Percentiles rank a stretch among this genome's conserved stretches.
These are phyloP conservation scores for Alternaria infectoria DNA, from an alignment of 2,329 filamentous ascomycete species.

Conservation along the genomic window DNA sequence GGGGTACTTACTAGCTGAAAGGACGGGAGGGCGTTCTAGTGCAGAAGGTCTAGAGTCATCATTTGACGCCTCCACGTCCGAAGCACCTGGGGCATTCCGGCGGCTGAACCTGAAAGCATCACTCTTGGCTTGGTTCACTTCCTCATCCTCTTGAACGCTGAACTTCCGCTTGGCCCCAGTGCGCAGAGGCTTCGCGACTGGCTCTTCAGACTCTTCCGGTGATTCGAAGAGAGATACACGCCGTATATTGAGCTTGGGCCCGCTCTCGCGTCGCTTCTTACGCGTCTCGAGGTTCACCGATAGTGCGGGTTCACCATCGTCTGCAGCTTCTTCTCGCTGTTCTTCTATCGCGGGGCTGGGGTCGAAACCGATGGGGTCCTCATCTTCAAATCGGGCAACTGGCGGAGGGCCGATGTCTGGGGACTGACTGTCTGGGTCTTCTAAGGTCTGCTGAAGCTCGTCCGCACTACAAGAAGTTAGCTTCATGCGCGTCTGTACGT, in stretches of 20 bases:
- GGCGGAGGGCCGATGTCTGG: constrained; percentile 70
- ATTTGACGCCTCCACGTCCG: constrained; percentile 22
- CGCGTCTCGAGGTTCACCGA: constrained; percentile 60
- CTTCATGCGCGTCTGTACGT: neutral
- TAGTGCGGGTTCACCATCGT: constrained; percentile 47
- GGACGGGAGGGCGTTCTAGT: constrained; percentile 45
- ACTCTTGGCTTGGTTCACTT: constrained; percentile 34
- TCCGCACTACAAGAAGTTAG: constrained; percentile 57
- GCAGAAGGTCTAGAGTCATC: constrained; percentile 26
- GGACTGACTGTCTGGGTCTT: constrained; percentile 64
- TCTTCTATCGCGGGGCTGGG: constrained; percentile 31
- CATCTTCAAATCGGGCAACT: constrained; percentile 59
- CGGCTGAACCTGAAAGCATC: constrained; percentile 58
- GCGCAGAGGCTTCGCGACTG: constrained; percentile 41
- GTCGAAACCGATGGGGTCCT: constrained; percentile 56
- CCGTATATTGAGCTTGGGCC: constrained; percentile 51
- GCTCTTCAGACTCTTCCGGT: constrained; percentile 41
- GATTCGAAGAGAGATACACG: constrained; percentile 54
- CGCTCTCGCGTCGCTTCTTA: constrained; percentile 60
- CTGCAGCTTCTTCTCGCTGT: constrained; percentile 36
- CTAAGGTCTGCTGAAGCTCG: constrained; percentile 62
- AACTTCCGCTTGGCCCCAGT: constrained; percentile 65
- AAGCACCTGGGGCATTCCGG: constrained; percentile 28
- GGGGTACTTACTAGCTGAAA: constrained; percentile 52
- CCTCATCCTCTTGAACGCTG: constrained; percentile 59